phyloP scores from a whole-genome alignment of 2,329 filamentous ascomycete species.

The Torrubiella hemipterigena region DNA sequence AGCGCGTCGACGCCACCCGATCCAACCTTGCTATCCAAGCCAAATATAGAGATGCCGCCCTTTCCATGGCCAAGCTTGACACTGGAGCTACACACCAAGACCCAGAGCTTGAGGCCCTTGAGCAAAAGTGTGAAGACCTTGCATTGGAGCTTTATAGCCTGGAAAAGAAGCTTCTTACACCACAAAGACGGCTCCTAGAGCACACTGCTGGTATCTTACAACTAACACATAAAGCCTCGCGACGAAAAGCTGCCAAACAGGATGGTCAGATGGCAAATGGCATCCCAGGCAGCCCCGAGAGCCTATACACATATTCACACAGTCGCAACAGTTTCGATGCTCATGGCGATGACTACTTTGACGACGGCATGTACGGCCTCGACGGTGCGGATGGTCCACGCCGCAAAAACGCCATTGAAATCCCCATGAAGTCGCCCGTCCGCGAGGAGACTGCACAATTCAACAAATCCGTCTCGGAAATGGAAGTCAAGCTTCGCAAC shows the following conservation, averaged over 20 bases:
- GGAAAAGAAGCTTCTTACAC: constrained; percentile 63
- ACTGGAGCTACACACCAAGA: constrained; percentile 38
- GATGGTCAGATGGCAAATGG: constrained; percentile 34
- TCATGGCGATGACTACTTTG: constrained; percentile 45
- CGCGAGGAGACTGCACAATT: constrained; percentile 24
- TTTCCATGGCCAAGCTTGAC: constrained; percentile 74
- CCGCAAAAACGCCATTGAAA: constrained; percentile 37
- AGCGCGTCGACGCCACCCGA: constrained; percentile 70
- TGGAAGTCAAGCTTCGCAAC: constrained; percentile 54
- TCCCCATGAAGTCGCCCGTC: constrained; percentile 44
- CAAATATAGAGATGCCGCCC: constrained; percentile 88
- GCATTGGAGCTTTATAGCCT: constrained; percentile 68
- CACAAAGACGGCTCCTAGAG: constrained; percentile 66
- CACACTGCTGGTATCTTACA: constrained; percentile 91
- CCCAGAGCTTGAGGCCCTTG: constrained; percentile 64
- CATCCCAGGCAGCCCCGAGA: constrained; percentile 65
- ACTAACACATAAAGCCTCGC: constrained; percentile 72
- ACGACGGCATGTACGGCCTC: constrained; percentile 67
- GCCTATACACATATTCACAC: constrained; percentile 58
- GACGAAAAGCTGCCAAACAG: constrained; percentile 35
- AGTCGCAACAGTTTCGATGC: constrained; percentile 46
- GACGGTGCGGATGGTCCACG: constrained; percentile 46
- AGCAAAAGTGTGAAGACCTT: constrained; percentile 75
- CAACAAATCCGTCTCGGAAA: constrained; percentile 41
- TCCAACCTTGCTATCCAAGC: constrained; percentile 80